Evolutionary conservation across 768 basidiomycete genomes (phyloP).

Genomic region (Rubroboletus pulcherrimus): DNA sequence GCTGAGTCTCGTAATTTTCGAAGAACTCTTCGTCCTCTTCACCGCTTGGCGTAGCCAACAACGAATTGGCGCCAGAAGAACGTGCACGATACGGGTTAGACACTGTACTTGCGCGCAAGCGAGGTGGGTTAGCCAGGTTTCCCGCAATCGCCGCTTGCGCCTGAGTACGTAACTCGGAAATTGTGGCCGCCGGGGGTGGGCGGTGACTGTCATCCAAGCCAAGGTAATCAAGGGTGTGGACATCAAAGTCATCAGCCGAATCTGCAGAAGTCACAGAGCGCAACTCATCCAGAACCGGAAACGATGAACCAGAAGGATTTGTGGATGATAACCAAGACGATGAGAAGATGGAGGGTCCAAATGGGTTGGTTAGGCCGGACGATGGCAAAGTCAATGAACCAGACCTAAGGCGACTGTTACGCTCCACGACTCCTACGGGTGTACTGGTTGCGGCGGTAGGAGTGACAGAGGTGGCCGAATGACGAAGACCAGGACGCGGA

Average conservation of each 20-base stretch:
- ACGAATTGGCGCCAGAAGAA: constrained; percentile 53
- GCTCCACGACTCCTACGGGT: constrained; percentile 42
- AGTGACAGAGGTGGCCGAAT: constrained; percentile 65
- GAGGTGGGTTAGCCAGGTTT: constrained; percentile 73
- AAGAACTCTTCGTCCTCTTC: constrained; percentile 78
- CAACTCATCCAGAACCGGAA: constrained; percentile 72
- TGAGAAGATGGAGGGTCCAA: constrained; percentile 85
- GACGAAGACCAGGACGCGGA: constrained; percentile 65
- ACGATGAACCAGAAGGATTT: constrained; percentile 52
- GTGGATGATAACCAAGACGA: constrained; percentile 80
- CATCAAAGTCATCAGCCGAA: constrained; percentile 83
- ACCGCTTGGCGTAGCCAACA: constrained; percentile 57
- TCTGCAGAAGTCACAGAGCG: constrained; percentile 78
- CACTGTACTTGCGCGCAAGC: constrained; percentile 86
- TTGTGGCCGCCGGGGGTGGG: constrained; percentile 78
- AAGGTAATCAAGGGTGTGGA: constrained; percentile 94
- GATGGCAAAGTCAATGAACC: constrained; percentile 88
- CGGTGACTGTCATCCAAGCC: constrained; percentile 82
- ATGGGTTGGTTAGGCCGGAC: constrained; percentile 73
- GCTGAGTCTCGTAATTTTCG: constrained; percentile 48
- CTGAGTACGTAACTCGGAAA: constrained; percentile 84
- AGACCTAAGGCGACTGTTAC: constrained; percentile 82
- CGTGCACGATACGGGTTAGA: constrained; percentile 85
- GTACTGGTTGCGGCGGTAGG: constrained; percentile 44
- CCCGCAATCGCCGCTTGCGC: constrained; percentile 88